Evolutionary conservation across 1,284 basidiomycete species (phyloP).

Genomic region (Phellopilus nigrolimitatus): DNA sequence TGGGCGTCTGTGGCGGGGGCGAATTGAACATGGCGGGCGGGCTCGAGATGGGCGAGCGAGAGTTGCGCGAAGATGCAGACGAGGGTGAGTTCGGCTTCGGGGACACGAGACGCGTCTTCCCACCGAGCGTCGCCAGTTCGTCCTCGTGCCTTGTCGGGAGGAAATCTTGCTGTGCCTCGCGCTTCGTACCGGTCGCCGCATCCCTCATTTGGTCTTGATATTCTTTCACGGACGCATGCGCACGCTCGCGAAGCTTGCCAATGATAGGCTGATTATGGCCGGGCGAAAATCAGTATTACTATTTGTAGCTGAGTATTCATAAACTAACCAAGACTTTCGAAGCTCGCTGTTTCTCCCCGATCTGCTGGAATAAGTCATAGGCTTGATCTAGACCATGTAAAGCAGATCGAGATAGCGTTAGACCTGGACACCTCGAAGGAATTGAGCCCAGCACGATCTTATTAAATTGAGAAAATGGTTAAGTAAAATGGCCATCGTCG

Average conservation of each 20-base stretch:
- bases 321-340: constrained; percentile 53
- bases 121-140: constrained; percentile 53
- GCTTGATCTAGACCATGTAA: constrained; percentile 59
- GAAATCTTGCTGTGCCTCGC: constrained; percentile 13
- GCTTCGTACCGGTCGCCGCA: constrained; percentile 26
- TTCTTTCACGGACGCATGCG: constrained; percentile 34
- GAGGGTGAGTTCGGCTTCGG: constrained; percentile 35
- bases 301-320: constrained; percentile 1
- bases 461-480: background rate
- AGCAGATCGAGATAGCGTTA: constrained; percentile 59
- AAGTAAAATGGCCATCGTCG: constrained; percentile 11
- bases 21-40: constrained; percentile 27
- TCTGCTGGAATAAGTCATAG: constrained; percentile 49
- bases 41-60: constrained; percentile 42
- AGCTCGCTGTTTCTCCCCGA: constrained; percentile 44
- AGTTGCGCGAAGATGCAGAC: constrained; percentile 25
- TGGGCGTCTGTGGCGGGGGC: constrained; percentile 23
- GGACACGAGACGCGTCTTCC: constrained; percentile 55
- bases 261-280: constrained; percentile 46
- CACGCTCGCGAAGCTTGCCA: constrained; percentile 49
- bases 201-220: constrained; percentile 26
- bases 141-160: constrained; percentile 46
- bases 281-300: background rate
- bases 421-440: constrained; percentile 51
- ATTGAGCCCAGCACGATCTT: constrained; percentile 69